A percentile compares a stretch with the other conserved stretches of the same genome.
phyloP scores from a whole-genome alignment of 805 yeast species.

The Candida boleticola region DNA sequence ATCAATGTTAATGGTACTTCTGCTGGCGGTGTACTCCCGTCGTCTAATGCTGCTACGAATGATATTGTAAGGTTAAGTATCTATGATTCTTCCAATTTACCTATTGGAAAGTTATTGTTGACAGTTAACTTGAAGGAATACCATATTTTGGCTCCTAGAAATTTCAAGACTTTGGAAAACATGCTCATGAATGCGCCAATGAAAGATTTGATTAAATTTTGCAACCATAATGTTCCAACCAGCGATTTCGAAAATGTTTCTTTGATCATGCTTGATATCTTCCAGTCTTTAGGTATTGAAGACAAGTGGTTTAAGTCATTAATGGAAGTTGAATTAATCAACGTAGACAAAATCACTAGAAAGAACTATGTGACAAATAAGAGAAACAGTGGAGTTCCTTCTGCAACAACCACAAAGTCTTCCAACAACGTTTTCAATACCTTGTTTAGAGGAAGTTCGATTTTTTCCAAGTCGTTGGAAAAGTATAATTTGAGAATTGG shows the following conservation, averaged over 20 bases:
- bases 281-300: constrained; percentile 67
- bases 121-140: constrained; percentile 50
- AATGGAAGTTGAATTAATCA: constrained; percentile 62
- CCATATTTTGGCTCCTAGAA: constrained; percentile 57
- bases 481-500: constrained; percentile 75
- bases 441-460: constrained; percentile 77
- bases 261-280: constrained; percentile 64
- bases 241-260: constrained; percentile 55
- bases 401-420: constrained; percentile 12
- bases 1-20: constrained; percentile 3
- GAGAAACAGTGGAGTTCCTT: constrained; percentile 11
- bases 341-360: constrained; percentile 44
- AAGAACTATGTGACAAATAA: constrained; percentile 38
- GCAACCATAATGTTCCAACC: constrained; percentile 37
- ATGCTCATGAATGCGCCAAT: constrained; percentile 55
- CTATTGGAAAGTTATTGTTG: constrained; percentile 58
- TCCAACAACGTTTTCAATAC: constrained; percentile 38
- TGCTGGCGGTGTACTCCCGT: constrained; percentile 1
- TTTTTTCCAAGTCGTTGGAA: constrained; percentile 80
- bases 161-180: constrained; percentile 61
- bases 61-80: constrained; percentile 48
- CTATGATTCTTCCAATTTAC: constrained; percentile 37
- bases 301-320: constrained; percentile 71
- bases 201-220: constrained; percentile 49
- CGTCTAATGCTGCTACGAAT: constrained; percentile 13